Evolutionary conservation across 768 basidiomycete species (phyloP).

Genomic region (Mycena rebaudengoi): DNA sequence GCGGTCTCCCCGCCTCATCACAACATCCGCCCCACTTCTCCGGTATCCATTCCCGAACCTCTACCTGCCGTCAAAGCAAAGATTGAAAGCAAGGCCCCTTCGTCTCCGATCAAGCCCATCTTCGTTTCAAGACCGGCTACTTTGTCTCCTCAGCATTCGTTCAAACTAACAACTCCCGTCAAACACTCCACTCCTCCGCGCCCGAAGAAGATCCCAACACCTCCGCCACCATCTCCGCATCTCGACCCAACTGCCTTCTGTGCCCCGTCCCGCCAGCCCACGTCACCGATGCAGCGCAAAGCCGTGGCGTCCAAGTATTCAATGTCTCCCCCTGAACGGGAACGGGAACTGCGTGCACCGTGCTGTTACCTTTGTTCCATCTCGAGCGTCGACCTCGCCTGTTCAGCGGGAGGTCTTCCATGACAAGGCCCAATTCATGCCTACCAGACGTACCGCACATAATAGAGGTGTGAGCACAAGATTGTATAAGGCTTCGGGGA

Average conservation of each 20-base stretch:
- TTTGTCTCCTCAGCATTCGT: constrained; percentile 1
- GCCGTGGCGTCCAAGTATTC: neutral
- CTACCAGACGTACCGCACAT: neutral
- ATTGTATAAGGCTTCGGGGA: neutral
- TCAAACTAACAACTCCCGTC: constrained; percentile 3
- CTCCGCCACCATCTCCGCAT: neutral
- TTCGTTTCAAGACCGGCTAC: constrained; percentile 1
- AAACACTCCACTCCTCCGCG: neutral
- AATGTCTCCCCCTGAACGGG: too few species aligned
- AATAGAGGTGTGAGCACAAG: neutral
- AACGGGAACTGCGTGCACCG: constrained; percentile 8
- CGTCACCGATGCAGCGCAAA: neutral
- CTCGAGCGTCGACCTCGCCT: constrained; percentile 11
- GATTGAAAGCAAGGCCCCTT: constrained; percentile 6
- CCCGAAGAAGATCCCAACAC: constrained; percentile 1
- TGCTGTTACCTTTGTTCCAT: constrained; percentile 18
- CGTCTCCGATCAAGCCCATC: neutral
- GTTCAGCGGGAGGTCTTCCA: neutral
- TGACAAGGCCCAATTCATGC: neutral
- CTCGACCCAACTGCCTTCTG: neutral
- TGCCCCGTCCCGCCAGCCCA: neutral
- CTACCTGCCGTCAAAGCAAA: neutral
- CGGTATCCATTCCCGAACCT: neutral
- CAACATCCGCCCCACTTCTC: constrained; percentile 4
- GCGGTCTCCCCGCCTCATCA: too few species aligned